These are phyloP conservation scores for Aspergillus sclerotialis DNA, from an alignment of 2,329 filamentous ascomycete genomes.

Conservation along the genomic window DNA sequence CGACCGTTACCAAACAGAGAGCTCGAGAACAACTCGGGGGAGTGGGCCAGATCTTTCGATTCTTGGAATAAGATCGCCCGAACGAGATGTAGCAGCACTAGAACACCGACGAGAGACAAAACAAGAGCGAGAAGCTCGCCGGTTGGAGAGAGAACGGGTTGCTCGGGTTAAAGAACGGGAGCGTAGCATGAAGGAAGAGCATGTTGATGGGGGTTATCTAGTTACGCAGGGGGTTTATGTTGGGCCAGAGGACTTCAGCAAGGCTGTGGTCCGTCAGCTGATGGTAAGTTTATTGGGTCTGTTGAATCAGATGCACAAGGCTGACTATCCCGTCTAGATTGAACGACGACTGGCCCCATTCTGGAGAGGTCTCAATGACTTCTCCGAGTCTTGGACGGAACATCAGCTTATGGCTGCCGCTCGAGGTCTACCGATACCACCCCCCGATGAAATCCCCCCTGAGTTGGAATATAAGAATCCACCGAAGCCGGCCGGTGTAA, in stretches of 20 bases:
- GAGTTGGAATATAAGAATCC: conserved; percentile 54
- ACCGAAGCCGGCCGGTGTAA: conserved; percentile 35
- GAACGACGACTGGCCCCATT: conserved; percentile 90
- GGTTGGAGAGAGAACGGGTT: conserved; percentile 71
- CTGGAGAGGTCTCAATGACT: conserved; percentile 88
- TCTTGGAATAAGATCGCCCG: conserved; percentile 46
- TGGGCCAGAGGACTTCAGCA: conserved; percentile 88
- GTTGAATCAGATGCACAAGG: conserved; percentile 3
- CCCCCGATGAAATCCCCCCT: conserved; percentile 72
- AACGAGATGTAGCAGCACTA: conserved; percentile 44
- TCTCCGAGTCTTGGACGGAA: conserved; percentile 83
- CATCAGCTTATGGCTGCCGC: conserved; percentile 90
- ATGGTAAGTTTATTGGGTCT: conserved; percentile 57
- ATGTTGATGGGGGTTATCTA: conserved; percentile 88
- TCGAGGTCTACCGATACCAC: conserved; percentile 73
- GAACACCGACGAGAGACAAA: conserved; percentile 74
- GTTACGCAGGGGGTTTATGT: conserved; percentile 94
- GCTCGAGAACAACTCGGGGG: conserved; percentile 42
- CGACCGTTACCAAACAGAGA: conserved; percentile 27
- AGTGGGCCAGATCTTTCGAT: conserved; percentile 55
- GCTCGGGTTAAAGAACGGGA: conserved; percentile 77
- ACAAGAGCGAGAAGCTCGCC: conserved; percentile 82
- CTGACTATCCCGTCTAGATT: conserved; percentile 55
- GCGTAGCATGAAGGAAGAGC: conserved; percentile 81
- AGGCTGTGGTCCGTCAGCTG: conserved; percentile 76